Evolutionary conservation across 345 rosid species (phyloP).

Genomic region (Atalantia buxifolia): DNA sequence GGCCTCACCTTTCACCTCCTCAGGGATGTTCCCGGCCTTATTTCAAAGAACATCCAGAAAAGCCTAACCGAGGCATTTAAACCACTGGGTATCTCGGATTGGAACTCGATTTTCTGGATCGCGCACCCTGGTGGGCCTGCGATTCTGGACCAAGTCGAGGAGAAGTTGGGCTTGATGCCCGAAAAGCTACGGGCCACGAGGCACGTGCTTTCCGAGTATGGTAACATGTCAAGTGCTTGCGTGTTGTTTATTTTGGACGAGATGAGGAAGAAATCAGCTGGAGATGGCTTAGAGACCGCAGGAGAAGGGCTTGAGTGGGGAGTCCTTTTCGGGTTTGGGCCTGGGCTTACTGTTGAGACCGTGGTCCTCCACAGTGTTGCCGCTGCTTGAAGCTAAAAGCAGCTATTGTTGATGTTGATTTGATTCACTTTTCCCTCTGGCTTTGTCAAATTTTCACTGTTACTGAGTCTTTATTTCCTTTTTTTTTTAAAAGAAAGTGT

Average conservation of each 20-base stretch:
- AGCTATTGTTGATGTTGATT: no score
- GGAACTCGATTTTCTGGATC: conserved; percentile 54
- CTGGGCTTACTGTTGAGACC: conserved; percentile 51
- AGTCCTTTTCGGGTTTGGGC: conserved; percentile 50
- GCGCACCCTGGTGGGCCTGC: conserved; percentile 58
- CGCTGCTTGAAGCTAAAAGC: neutral
- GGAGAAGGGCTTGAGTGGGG: conserved; percentile 67
- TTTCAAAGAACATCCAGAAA: conserved; percentile 40
- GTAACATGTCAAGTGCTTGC: conserved; percentile 47
- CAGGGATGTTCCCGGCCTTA: conserved; percentile 41
- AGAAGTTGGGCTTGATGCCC: conserved; percentile 25
- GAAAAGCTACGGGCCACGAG: conserved; percentile 37
- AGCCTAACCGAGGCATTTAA: conserved; percentile 35
- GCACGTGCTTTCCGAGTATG: conserved; percentile 36
- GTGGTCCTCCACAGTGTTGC: conserved; percentile 43
- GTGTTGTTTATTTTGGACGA: conserved; percentile 47
- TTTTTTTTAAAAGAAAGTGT: neutral
- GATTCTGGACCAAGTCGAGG: conserved; percentile 45
- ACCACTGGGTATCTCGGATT: conserved; percentile 44
- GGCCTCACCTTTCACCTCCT: conserved; percentile 46
- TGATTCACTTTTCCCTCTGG: neutral
- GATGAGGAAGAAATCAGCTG: conserved; percentile 37
- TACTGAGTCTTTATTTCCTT: neutral
- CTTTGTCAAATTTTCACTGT: neutral
- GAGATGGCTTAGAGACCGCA: conserved; percentile 27